A percentile compares a stretch with the other conserved stretches of the same genome.
These are phyloP conservation scores for Daldinia sp. DNA, from an alignment of 2,329 filamentous ascomycete species.

Conservation along the genomic window DNA sequence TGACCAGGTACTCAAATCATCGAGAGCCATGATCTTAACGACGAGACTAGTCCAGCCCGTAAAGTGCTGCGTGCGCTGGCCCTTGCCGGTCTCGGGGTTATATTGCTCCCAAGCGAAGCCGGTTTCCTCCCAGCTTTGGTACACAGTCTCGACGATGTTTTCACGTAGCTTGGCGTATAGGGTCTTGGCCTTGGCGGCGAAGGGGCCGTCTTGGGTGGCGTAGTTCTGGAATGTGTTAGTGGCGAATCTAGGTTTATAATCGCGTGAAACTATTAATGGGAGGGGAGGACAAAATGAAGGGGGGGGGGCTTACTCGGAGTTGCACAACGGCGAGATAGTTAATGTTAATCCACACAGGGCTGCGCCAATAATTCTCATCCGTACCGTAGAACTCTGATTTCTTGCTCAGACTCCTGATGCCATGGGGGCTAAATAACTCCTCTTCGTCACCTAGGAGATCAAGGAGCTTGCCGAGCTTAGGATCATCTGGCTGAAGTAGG, in stretches of 20 bases:
- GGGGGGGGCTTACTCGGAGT: slow-evolving; percentile 68
- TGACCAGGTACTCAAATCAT: slow-evolving; percentile 62
- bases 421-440: slow-evolving; percentile 88
- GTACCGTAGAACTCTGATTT: slow-evolving; percentile 85
- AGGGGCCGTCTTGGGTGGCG: slow-evolving; percentile 71
- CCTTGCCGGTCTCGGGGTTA: slow-evolving; percentile 87
- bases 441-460: slow-evolving; percentile 81
- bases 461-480: slow-evolving; percentile 76
- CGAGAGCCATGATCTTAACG: slow-evolving; percentile 97
- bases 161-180: slow-evolving; percentile 80
- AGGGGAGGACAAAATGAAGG: background rate
- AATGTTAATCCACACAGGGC: slow-evolving; percentile 94
- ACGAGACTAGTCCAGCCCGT: slow-evolving; percentile 99
- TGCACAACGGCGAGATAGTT: slow-evolving; percentile 88
- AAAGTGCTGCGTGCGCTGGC: slow-evolving; percentile 97
- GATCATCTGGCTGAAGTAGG: slow-evolving; percentile 75
- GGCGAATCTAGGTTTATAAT: background rate
- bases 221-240: slow-evolving; percentile 60
- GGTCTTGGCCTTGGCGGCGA: slow-evolving; percentile 71
- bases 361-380: slow-evolving; percentile 96
- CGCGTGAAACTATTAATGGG: too few species aligned
- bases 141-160: slow-evolving; percentile 90
- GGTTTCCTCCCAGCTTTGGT: slow-evolving; percentile 85
- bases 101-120: slow-evolving; percentile 99
- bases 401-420: slow-evolving; percentile 89